Percentiles rank a stretch among this genome's conserved stretches.
Evolutionary conservation across 2,329 filamentous ascomycete genomes (phyloP).

Genomic region (Colletotrichum siamense): DNA sequence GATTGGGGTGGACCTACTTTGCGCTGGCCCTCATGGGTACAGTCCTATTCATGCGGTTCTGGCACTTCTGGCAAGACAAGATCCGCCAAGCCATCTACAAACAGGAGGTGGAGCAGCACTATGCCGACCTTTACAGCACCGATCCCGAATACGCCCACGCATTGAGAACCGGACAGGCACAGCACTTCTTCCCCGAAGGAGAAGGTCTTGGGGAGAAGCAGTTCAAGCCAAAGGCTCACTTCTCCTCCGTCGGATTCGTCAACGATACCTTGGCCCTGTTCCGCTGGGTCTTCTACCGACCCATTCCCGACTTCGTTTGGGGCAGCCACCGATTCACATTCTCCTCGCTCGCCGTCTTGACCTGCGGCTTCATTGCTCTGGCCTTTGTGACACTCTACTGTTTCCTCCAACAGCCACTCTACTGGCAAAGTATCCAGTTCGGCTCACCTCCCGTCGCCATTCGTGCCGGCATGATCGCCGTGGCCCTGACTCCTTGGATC

Average conservation of each 20-base stretch:
- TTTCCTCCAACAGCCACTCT: conserved; percentile 87
- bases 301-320: conserved; percentile 76
- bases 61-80: conserved; percentile 93
- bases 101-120: conserved; percentile 75
- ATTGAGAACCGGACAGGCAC: conserved; percentile 55
- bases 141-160: conserved; percentile 53
- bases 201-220: conserved; percentile 60
- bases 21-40: conserved; percentile 72
- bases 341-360: conserved; percentile 76
- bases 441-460: conserved; percentile 90
- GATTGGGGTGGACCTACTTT: conserved; percentile 87
- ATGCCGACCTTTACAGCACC: conserved; percentile 56
- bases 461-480: conserved; percentile 87
- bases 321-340: conserved; percentile 76
- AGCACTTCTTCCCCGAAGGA: conserved; percentile 78
- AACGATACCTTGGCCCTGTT: conserved; percentile 85
- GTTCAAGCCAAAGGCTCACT: conserved; percentile 71
- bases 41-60: conserved; percentile 75
- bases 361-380: conserved; percentile 71
- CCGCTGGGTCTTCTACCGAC: conserved; percentile 88
- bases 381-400: conserved; percentile 80
- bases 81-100: conserved; percentile 89
- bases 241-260: conserved; percentile 75
- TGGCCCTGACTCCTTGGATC: conserved; percentile 93
- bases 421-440: conserved; percentile 84